A percentile compares a stretch with the other conserved stretches of the same genome.
Conservation (phyloP, 345 rosid species). For the Syzygium aromaticum region DNA sequence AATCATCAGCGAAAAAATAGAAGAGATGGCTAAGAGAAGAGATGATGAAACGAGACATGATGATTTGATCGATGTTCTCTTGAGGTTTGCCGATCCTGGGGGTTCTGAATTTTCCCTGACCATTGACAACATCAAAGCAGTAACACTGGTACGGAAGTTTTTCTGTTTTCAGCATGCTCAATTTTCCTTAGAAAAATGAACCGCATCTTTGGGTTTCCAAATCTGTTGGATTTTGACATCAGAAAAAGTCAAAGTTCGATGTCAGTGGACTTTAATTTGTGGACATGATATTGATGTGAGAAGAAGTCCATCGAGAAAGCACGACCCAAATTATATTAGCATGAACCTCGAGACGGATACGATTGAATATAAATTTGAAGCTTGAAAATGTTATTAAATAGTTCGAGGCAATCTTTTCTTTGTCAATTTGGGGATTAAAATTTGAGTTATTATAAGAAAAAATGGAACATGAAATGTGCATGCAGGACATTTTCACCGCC, state of each 20-base stretch:
- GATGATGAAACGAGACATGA: neutral
- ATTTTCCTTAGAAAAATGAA: neutral
- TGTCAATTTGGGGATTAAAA: neutral
- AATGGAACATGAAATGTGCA: neutral
- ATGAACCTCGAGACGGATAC: neutral
- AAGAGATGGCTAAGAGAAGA: neutral
- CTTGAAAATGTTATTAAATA: neutral
- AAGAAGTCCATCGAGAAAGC: neutral
- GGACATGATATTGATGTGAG: neutral
- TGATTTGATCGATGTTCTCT: slow-evolving; percentile 15
- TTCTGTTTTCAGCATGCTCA: neutral
- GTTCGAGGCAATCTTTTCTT: neutral
- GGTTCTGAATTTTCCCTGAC: slow-evolving; percentile 3
- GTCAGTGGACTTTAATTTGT: neutral
- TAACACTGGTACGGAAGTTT: slow-evolving; percentile 5
- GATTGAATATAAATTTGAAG: neutral
- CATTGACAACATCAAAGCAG: slow-evolving; percentile 16
- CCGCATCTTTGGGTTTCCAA: neutral
- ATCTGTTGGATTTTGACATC: neutral
- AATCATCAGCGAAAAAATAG: slow-evolving; percentile 7
- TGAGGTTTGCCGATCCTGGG: slow-evolving; percentile 1
- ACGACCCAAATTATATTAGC: neutral
- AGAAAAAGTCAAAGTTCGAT: too few species aligned
- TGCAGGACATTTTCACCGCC: slow-evolving; percentile 15
- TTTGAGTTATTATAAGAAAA: neutral